Conservation (phyloP, 805 yeast species). For the Zygotorulaspora florentina region DNA sequence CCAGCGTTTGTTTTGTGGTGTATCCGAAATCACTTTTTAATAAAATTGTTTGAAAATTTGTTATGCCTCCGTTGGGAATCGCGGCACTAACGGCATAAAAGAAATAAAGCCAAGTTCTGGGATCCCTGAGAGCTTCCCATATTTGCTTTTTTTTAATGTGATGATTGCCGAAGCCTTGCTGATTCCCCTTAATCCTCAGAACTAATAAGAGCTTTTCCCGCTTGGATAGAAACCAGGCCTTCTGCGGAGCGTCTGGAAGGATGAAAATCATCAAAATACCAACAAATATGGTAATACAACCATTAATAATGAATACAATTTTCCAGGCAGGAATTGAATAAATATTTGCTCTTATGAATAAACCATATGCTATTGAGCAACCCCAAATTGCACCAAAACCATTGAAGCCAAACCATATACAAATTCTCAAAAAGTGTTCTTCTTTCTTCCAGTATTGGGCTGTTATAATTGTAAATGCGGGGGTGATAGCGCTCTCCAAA, state of each 20-base stretch:
- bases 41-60: slow-evolving; percentile 45
- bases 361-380: slow-evolving; percentile 54
- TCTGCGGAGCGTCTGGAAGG: slow-evolving; percentile 54
- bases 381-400: slow-evolving; percentile 49
- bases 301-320: slow-evolving; percentile 54
- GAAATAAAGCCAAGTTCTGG: slow-evolving; percentile 47
- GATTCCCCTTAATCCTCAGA: slow-evolving; percentile 49
- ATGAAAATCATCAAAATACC: slow-evolving; percentile 46
- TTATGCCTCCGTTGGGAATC: slow-evolving; percentile 53
- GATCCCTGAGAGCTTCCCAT: slow-evolving; percentile 47
- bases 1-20: slow-evolving; percentile 38
- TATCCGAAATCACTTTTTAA: slow-evolving; percentile 43
- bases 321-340: slow-evolving; percentile 55
- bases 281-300: slow-evolving; percentile 50
- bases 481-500: slow-evolving; percentile 51
- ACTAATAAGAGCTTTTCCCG: slow-evolving; percentile 47
- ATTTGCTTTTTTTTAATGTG: slow-evolving; percentile 53
- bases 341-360: slow-evolving; percentile 36
- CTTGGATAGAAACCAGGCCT: slow-evolving; percentile 45
- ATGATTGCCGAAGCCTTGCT: slow-evolving; percentile 56
- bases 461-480: slow-evolving; percentile 53
- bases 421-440: slow-evolving; percentile 42
- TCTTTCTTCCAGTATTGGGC: slow-evolving; percentile 53
- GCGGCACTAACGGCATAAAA: slow-evolving; percentile 39
- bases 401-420: slow-evolving; percentile 43